Evolutionary conservation across 768 basidiomycete genomes (phyloP).

Genomic region (Pleurotus tuber-regium): DNA sequence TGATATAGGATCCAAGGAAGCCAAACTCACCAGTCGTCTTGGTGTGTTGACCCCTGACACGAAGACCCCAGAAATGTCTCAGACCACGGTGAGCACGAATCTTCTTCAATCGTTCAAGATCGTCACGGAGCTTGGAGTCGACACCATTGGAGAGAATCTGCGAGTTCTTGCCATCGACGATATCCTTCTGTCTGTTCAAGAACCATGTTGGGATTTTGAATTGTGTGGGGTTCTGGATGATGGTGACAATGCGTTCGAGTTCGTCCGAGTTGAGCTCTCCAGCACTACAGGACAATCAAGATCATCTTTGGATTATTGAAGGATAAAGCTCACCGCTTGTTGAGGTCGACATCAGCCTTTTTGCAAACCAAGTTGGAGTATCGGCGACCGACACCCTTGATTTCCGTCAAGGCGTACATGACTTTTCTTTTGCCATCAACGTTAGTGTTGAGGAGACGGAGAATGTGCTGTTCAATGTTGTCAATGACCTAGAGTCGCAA

Average conservation of each 20-base stretch:
- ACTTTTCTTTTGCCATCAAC: slow-evolving; percentile 99
- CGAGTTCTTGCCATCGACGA: slow-evolving; percentile 93
- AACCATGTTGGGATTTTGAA: slow-evolving; percentile 99
- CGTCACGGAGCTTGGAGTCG: slow-evolving; percentile 97
- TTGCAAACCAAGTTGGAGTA: slow-evolving; percentile 99
- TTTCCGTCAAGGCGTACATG: slow-evolving; percentile 99
- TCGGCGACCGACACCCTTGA: slow-evolving; percentile 99
- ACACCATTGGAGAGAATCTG: slow-evolving; percentile 96
- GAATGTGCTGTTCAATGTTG: slow-evolving; percentile 74
- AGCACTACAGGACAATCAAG: slow-evolving; percentile 55
- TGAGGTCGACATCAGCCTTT: slow-evolving; percentile 98
- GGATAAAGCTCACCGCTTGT: slow-evolving; percentile 80
- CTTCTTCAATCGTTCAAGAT: slow-evolving; percentile 98
- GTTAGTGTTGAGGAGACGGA: slow-evolving; percentile 99
- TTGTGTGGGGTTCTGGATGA: slow-evolving; percentile 98
- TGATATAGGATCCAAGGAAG: not conserved
- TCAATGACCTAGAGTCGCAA: not conserved
- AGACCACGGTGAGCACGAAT: slow-evolving; percentile 96
- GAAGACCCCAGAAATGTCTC: slow-evolving; percentile 90
- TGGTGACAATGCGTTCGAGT: slow-evolving; percentile 97
- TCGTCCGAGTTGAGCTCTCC: slow-evolving; percentile 99
- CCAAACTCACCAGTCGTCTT: slow-evolving; percentile 85
- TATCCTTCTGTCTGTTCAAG: slow-evolving; percentile 98
- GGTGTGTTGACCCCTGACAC: slow-evolving; percentile 98
- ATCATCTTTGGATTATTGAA: not conserved